These are phyloP conservation scores for Pythium pectinolyticum DNA, from an alignment of 352 stramenopile species.

Conservation along the genomic window DNA sequence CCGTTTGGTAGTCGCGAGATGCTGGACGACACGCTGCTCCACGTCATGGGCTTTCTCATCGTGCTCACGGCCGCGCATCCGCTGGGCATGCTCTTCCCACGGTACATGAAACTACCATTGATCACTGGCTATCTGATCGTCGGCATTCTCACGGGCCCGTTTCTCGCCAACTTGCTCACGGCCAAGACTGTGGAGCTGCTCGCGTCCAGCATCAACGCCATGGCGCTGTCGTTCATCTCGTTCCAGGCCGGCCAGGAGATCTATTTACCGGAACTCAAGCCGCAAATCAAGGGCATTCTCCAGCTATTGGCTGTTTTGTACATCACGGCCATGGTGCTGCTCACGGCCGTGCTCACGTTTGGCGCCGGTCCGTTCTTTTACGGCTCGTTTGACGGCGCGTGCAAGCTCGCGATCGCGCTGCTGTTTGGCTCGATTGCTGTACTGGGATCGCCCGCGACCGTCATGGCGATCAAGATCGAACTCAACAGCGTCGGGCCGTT, in stretches of 20 bases:
- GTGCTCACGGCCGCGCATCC: conserved; percentile 58
- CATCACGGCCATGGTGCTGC: conserved; percentile 49
- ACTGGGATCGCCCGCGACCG: conserved; percentile 49
- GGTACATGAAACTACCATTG: conserved; percentile 53
- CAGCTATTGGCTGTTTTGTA: conserved; percentile 51
- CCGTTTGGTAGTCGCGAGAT: conserved; percentile 46
- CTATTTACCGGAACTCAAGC: conserved; percentile 59
- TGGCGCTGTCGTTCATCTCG: conserved; percentile 75
- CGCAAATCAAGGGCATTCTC: conserved; percentile 65
- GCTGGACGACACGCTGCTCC: conserved; percentile 46
- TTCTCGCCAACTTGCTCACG: conserved; percentile 50
- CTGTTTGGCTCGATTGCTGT: conserved; percentile 69
- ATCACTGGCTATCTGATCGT: conserved; percentile 69
- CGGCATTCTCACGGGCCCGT: conserved; percentile 55
- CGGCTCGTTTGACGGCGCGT: conserved; percentile 39
- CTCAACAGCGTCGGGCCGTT: conserved; percentile 64
- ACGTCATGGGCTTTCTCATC: conserved; percentile 52
- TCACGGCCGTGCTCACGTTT: conserved; percentile 45
- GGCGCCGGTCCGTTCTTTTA: conserved; percentile 64
- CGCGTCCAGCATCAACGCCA: conserved; percentile 51
- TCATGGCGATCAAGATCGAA: conserved; percentile 72
- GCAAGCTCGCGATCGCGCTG: conserved; percentile 55
- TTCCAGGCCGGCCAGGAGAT: conserved; percentile 76
- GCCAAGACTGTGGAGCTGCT: conserved; percentile 42
- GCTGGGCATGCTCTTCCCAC: conserved; percentile 58